Percentiles rank a stretch among this genome's conserved stretches.
These are phyloP conservation scores for Penicillium sp. DNA, from an alignment of 2,329 filamentous ascomycete species.

Conservation along the genomic window DNA sequence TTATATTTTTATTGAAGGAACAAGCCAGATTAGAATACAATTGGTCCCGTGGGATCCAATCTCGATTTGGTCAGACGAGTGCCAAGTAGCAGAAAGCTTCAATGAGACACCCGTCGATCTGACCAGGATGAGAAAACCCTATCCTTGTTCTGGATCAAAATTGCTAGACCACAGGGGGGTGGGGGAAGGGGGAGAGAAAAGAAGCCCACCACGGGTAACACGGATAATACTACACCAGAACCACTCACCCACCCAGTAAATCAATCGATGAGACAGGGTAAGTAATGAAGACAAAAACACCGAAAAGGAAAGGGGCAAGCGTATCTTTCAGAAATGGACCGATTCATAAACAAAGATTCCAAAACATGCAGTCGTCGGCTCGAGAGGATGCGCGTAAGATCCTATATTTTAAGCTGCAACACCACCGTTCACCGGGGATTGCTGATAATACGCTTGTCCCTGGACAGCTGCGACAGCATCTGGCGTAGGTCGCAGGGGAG, in stretches of 20 bases:
- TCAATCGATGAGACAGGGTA: constrained; percentile 14
- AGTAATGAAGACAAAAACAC: constrained; percentile 13
- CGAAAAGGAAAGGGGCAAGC: constrained; percentile 1
- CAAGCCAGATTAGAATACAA: constrained; percentile 32
- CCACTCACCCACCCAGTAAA: constrained; percentile 19
- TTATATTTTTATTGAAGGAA: constrained; percentile 15
- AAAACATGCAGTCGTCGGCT: constrained; percentile 12
- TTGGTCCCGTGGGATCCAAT: constrained; percentile 24
- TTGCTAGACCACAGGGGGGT: constrained; percentile 28
- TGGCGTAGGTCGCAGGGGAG: constrained; percentile 3
- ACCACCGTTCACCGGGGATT: constrained; percentile 30
- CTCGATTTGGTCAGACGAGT: constrained; percentile 20
- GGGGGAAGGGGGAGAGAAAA: too few relatives aligned
- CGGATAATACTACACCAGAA: constrained; percentile 22
- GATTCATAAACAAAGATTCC: constrained; percentile 14
- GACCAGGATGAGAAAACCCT: constrained; percentile 10
- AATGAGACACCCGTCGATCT: not conserved
- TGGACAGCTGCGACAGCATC: constrained; percentile 23
- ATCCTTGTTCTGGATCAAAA: constrained; percentile 17
- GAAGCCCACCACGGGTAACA: constrained; percentile 10
- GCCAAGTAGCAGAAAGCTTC: not conserved
- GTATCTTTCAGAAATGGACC: constrained; percentile 1
- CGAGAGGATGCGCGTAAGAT: not conserved
- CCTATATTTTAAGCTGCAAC: constrained; percentile 13
- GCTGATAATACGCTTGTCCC: constrained; percentile 33